Percentiles rank a stretch among this genome's conserved stretches.
Conservation (phyloP, 2,329 filamentous ascomycete genomes). For the Myrmaecium sp. region DNA sequence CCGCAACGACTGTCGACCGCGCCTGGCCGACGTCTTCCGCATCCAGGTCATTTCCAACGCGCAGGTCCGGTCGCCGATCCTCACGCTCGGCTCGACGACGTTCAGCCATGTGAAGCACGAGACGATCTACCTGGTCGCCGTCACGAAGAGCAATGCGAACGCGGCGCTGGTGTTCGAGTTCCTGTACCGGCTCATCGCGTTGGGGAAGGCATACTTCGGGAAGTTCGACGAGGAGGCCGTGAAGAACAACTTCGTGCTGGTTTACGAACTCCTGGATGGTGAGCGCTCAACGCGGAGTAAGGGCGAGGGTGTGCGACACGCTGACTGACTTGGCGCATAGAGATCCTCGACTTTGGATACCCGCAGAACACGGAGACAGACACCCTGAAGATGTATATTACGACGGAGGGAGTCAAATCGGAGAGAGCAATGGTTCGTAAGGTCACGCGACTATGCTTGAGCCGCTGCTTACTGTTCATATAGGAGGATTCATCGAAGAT, state of each 20-base stretch:
- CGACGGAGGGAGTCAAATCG: slow-evolving; percentile 94
- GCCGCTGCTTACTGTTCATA: not conserved
- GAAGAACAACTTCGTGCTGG: slow-evolving; percentile 98
- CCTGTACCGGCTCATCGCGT: slow-evolving; percentile 73
- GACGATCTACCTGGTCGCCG: slow-evolving; percentile 93
- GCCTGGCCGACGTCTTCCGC: slow-evolving; percentile 95
- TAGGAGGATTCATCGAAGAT: slow-evolving; percentile 87
- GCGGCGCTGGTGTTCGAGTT: slow-evolving; percentile 97
- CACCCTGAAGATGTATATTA: slow-evolving; percentile 99
- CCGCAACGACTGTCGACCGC: slow-evolving; percentile 92
- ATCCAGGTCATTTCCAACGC: slow-evolving; percentile 99
- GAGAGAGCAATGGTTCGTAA: slow-evolving; percentile 45
- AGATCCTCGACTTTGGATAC: slow-evolving; percentile 98
- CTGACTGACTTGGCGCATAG: slow-evolving; percentile 26
- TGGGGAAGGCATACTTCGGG: slow-evolving; percentile 92
- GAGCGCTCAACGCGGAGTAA: slow-evolving; percentile 10
- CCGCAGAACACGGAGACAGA: slow-evolving; percentile 98
- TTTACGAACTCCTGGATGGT: slow-evolving; percentile 95
- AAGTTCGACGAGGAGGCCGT: slow-evolving; percentile 99
- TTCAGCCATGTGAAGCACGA: slow-evolving; percentile 99
- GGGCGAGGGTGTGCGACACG: not conserved
- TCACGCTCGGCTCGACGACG: slow-evolving; percentile 92
- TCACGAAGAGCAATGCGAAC: slow-evolving; percentile 99
- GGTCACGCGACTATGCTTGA: not conserved
- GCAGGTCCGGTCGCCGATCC: slow-evolving; percentile 90